Percentiles rank a stretch among this genome's conserved stretches.
These are phyloP conservation scores for Boletellus dicymbophilus DNA, from an alignment of 1,284 basidiomycete species.

Conservation along the genomic window DNA sequence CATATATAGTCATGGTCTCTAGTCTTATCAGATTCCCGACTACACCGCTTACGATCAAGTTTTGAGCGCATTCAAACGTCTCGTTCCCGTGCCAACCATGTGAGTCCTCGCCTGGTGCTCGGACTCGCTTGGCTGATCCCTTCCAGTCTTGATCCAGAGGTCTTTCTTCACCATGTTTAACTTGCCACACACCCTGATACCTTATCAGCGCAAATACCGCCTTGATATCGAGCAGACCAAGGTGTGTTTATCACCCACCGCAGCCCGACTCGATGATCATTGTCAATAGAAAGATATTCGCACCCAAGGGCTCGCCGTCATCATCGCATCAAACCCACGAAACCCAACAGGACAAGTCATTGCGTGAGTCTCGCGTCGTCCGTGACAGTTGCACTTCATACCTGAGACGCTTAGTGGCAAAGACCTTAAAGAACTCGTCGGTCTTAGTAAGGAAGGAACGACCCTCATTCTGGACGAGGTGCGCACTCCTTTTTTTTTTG, in stretches of 20 bases:
- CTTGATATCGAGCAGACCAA: slow-evolving; percentile 77
- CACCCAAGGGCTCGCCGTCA: slow-evolving; percentile 81
- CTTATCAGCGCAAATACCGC: slow-evolving; percentile 54
- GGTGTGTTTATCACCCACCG: slow-evolving; percentile 33
- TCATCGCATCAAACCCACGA: slow-evolving; percentile 89
- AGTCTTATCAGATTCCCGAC: slow-evolving; percentile 86
- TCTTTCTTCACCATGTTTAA: slow-evolving; percentile 19
- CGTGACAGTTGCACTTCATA: slow-evolving; percentile 2
- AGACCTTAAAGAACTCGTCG: slow-evolving; percentile 80
- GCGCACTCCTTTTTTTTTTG: slow-evolving; percentile 35
- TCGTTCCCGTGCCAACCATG: slow-evolving; percentile 90
- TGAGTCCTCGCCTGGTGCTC: slow-evolving; percentile 39
- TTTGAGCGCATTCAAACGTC: slow-evolving; percentile 83
- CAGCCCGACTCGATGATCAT: slow-evolving; percentile 6
- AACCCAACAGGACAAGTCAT: slow-evolving; percentile 89
- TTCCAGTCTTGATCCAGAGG: slow-evolving; percentile 59
- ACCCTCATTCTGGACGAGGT: slow-evolving; percentile 91
- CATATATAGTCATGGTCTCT: slow-evolving; percentile 8
- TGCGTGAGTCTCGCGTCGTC: slow-evolving; percentile 34
- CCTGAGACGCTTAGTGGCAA: slow-evolving; percentile 52
- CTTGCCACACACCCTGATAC: slow-evolving; percentile 10
- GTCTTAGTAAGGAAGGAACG: slow-evolving; percentile 68
- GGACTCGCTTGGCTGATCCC: slow-evolving; percentile 14
- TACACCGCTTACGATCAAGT: slow-evolving; percentile 89
- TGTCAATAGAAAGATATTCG: slow-evolving; percentile 65